Conservation (phyloP, 1,284 basidiomycete species). For the Boletellus deceptivus region DNA sequence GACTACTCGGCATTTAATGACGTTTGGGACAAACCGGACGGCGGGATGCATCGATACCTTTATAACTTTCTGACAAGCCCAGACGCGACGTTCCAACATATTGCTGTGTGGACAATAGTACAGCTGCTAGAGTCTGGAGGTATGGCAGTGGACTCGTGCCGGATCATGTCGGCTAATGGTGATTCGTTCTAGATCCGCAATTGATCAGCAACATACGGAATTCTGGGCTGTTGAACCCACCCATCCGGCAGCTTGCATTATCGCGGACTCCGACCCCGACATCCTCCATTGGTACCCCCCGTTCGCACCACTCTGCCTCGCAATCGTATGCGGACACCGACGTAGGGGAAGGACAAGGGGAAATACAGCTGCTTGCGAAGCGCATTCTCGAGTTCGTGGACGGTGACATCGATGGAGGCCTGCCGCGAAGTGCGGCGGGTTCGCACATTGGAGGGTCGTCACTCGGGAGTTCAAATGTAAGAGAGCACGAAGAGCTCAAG, state of each 20-base stretch:
- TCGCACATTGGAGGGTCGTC: slow-evolving; percentile 68
- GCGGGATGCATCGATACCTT: slow-evolving; percentile 94
- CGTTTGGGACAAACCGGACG: slow-evolving; percentile 97
- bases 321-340: slow-evolving; percentile 81
- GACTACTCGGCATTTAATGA: slow-evolving; percentile 98
- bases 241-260: slow-evolving; percentile 78
- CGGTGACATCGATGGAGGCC: slow-evolving; percentile 56
- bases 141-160: slow-evolving; percentile 31
- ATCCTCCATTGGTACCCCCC: slow-evolving; percentile 72
- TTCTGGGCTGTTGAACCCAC: slow-evolving; percentile 78
- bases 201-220: slow-evolving; percentile 86
- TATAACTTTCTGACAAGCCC: slow-evolving; percentile 91
- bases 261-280: slow-evolving; percentile 71
- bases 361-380: slow-evolving; percentile 83
- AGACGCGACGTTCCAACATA: slow-evolving; percentile 99
- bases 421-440: slow-evolving; percentile 57
- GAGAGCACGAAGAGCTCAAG: slow-evolving; percentile 74
- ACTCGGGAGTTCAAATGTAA: slow-evolving; percentile 51
- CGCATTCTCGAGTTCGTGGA: slow-evolving; percentile 87
- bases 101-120: slow-evolving; percentile 98
- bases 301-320: slow-evolving; percentile 64
- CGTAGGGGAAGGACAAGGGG: slow-evolving; percentile 76
- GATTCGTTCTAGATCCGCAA: slow-evolving; percentile 67
- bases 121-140: slow-evolving; percentile 94
- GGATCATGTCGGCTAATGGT: neutral